Percentiles rank a stretch among this genome's conserved stretches.
These are phyloP conservation scores for Anacardium occidentale DNA, from an alignment of 345 rosid genomes.

Conservation along the genomic window DNA sequence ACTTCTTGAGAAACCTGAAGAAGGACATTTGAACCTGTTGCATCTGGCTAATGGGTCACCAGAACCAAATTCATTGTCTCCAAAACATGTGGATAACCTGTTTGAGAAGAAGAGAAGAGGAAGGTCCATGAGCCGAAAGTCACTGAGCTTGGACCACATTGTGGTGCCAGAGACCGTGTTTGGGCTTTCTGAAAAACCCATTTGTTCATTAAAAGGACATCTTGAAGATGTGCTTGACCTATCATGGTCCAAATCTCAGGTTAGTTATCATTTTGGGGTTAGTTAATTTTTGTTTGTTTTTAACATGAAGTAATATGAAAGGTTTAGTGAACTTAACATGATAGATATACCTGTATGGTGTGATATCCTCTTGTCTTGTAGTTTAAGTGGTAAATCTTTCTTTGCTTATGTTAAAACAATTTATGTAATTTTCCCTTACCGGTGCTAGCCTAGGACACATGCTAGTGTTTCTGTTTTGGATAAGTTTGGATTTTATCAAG, in stretches of 20 bases:
- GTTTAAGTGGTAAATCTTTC: neutral
- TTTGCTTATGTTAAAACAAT: neutral
- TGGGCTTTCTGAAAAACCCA: conserved; percentile 78
- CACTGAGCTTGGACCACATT: conserved; percentile 67
- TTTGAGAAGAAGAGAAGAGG: conserved; percentile 74
- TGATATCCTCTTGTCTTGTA: neutral
- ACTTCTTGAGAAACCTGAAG: conserved; percentile 75
- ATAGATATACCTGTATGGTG: neutral
- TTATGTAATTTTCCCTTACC: neutral
- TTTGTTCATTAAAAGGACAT: conserved; percentile 89
- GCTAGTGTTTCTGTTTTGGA: neutral
- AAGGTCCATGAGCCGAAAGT: conserved; percentile 72
- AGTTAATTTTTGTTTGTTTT: neutral
- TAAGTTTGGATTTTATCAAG: neutral
- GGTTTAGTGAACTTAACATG: neutral
- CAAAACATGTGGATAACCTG: conserved; percentile 39
- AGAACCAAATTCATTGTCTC: conserved; percentile 62
- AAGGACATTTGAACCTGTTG: conserved; percentile 53
- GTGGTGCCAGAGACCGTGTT: conserved; percentile 78
- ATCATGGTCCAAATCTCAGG: conserved; percentile 99
- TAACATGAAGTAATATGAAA: neutral
- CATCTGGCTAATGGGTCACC: conserved; percentile 73
- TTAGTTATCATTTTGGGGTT: conserved; percentile 32
- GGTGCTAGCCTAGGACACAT: neutral
- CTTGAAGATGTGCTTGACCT: conserved; percentile 85